Evolutionary conservation across 768 basidiomycete species (phyloP).

Genomic region (Erythrobasidium yunnanense): DNA sequence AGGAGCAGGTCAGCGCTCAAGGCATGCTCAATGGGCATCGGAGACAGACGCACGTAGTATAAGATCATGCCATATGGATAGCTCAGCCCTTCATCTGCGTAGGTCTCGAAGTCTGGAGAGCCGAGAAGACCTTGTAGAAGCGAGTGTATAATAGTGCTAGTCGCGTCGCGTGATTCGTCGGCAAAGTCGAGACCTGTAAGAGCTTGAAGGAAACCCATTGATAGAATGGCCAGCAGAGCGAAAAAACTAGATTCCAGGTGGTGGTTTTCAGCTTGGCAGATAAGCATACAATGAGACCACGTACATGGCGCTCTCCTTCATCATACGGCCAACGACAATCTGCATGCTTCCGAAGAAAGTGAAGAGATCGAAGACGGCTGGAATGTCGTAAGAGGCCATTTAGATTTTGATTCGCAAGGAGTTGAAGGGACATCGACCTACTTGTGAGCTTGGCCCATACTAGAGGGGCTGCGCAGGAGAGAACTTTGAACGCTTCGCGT

Average conservation of each 20-base stretch:
- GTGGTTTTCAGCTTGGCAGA: neutral
- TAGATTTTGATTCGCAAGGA: neutral
- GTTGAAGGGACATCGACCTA: conserved; percentile 7
- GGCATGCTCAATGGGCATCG: neutral
- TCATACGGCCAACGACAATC: conserved; percentile 44
- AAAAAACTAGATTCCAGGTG: neutral
- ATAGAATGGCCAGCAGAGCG: conserved; percentile 39
- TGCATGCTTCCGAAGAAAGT: conserved; percentile 39
- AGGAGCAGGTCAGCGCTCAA: neutral
- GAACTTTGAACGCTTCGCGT: conserved; percentile 32
- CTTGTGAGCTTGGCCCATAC: conserved; percentile 37
- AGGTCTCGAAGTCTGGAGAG: conserved; percentile 36
- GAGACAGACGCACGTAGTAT: conserved; percentile 18
- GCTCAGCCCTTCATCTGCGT: conserved; percentile 6
- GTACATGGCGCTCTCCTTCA: conserved; percentile 33
- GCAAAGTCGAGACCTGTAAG: conserved; percentile 41
- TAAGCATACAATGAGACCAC: neutral
- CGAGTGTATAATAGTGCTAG: conserved; percentile 39
- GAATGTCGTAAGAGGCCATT: neutral
- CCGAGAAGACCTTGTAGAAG: conserved; percentile 44
- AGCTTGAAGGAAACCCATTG: conserved; percentile 43
- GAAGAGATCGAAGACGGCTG: conserved; percentile 33
- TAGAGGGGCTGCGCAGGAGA: conserved; percentile 33
- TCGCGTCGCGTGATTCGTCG: conserved; percentile 12
- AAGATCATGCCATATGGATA: conserved; percentile 35